phyloP scores from a whole-genome alignment of 2,329 filamentous ascomycete species.

The Epichloe glyceriae region DNA sequence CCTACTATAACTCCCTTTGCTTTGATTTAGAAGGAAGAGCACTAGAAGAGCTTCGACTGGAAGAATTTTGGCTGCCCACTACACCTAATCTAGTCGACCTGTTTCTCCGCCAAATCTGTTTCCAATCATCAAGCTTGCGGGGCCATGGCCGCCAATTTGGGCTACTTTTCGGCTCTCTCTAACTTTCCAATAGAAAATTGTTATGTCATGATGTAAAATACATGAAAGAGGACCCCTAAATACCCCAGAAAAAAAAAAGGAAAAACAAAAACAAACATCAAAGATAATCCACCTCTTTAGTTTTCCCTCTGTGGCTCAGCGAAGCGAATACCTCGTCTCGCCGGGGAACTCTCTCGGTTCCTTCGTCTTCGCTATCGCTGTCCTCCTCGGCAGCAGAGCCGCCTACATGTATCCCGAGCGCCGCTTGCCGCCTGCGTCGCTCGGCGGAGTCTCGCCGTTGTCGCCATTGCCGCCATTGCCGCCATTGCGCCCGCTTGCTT shows the following conservation, averaged over 20 bases:
- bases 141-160: conserved; percentile 17
- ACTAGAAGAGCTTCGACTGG: background rate
- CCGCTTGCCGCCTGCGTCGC: conserved; percentile 58
- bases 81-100: background rate
- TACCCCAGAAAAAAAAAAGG: too few species aligned
- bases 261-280: too few species aligned
- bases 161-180: too few species aligned
- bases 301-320: conserved; percentile 29
- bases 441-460: conserved; percentile 58
- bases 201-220: too few species aligned
- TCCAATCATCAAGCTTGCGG: conserved; percentile 41
- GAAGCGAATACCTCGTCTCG: conserved; percentile 46
- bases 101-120: conserved; percentile 9
- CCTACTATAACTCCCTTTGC: background rate
- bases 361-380: conserved; percentile 42
- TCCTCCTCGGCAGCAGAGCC: conserved; percentile 31
- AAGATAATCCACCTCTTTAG: conserved; percentile 1
- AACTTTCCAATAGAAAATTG: too few species aligned
- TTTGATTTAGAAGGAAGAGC: background rate
- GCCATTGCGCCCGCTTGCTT: conserved; percentile 9
- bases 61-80: background rate
- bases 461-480: conserved; percentile 26
- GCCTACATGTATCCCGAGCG: conserved; percentile 43
- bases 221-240: too few species aligned
- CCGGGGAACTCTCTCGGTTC: conserved; percentile 39